These are phyloP conservation scores for Plasmodium coatneyi DNA, from an alignment of 169 alveolate genomes.

Conservation along the genomic window DNA sequence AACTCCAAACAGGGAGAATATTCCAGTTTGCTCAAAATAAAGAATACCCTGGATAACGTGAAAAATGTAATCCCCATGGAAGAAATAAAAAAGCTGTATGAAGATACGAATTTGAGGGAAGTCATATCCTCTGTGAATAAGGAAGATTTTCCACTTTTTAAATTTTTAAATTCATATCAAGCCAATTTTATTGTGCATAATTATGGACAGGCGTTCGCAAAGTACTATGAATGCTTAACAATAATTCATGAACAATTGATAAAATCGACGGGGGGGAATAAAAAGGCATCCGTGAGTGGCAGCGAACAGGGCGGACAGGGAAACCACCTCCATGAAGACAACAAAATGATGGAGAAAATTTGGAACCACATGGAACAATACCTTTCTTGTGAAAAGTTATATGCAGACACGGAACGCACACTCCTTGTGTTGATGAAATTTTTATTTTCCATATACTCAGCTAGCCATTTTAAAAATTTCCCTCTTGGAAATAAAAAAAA, in stretches of 20 bases:
- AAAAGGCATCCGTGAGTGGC: not conserved
- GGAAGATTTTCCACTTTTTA: slow-evolving; percentile 13
- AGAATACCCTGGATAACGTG: slow-evolving; percentile 8
- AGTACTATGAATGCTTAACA: slow-evolving; percentile 47
- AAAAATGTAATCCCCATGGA: slow-evolving; percentile 24
- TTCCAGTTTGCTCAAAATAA: slow-evolving; percentile 40
- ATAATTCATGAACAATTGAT: slow-evolving; percentile 50
- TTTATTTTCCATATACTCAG: slow-evolving; percentile 6
- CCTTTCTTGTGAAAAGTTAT: slow-evolving; percentile 30
- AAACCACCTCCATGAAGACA: not conserved
- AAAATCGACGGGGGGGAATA: slow-evolving; percentile 12
- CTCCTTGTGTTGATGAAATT: slow-evolving; percentile 40
- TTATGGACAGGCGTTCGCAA: slow-evolving; percentile 25
- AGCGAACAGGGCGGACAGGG: not conserved
- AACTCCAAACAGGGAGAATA: not conserved
- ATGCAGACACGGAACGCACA: slow-evolving; percentile 44
- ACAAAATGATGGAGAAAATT: slow-evolving; percentile 29
- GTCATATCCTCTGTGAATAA: not conserved
- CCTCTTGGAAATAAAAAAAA: slow-evolving; percentile 20
- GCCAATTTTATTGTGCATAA: not conserved
- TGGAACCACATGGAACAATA: slow-evolving; percentile 53
- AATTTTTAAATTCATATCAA: slow-evolving; percentile 18
- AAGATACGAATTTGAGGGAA: slow-evolving; percentile 10
- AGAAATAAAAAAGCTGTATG: not conserved
- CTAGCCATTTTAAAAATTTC: slow-evolving; percentile 7